A percentile compares a stretch with the other conserved stretches of the same genome.
Conservation (phyloP, 106 monocot species). For the Agapanthus africanus region DNA sequence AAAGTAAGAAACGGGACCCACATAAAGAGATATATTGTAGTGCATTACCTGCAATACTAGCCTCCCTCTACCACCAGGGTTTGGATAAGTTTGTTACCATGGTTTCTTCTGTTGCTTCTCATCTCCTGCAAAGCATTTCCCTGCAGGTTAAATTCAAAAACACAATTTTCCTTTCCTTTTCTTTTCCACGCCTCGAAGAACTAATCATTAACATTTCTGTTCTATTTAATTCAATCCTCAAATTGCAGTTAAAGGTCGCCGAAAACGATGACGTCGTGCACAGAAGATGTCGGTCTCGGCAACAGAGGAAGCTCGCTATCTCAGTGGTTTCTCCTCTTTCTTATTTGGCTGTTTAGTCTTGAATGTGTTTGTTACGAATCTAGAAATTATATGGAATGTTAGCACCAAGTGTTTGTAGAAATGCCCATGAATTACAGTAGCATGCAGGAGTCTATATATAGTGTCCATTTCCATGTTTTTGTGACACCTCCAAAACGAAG, state of each 20-base stretch:
- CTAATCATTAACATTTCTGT: no score
- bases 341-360: neutral
- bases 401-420: neutral
- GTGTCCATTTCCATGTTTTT: no score
- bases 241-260: constrained; percentile 4
- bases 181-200: no score
- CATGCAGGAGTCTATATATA: no score
- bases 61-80: no score
- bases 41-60: no score
- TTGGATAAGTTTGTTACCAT: no score
- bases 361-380: neutral
- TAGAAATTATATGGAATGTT: neutral
- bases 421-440: no score
- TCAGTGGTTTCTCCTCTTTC: neutral
- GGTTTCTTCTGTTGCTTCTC: neutral
- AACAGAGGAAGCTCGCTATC: neutral
- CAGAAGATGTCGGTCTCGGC: neutral
- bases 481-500: no score
- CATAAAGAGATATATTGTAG: no score
- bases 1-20: no score
- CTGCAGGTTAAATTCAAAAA: neutral
- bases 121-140: neutral
- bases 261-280: neutral
- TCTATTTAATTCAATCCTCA: neutral
- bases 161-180: neutral